Percentiles rank a stretch among this genome's conserved stretches.
Evolutionary conservation across 805 yeast species (phyloP).

Genomic region (Pichia nanzhaoensis): DNA sequence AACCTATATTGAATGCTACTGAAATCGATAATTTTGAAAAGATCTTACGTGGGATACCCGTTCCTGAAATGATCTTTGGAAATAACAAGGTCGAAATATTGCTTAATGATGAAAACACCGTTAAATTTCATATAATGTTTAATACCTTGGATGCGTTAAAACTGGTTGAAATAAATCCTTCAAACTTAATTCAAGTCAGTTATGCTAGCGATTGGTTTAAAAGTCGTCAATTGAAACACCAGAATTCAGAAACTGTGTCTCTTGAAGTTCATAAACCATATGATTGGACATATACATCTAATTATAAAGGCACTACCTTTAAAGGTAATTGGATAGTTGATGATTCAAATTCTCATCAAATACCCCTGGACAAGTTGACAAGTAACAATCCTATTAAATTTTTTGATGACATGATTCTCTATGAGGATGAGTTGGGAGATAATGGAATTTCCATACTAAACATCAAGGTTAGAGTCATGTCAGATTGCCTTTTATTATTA

Average conservation of each 20-base stretch:
- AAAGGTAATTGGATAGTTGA: constrained; percentile 19
- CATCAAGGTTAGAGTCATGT: constrained; percentile 86
- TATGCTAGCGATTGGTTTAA: constrained; percentile 81
- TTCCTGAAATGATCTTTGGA: constrained; percentile 98
- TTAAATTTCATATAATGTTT: constrained; percentile 43
- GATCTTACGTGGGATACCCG: constrained; percentile 57
- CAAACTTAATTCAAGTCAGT: constrained; percentile 57
- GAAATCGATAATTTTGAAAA: constrained; percentile 67
- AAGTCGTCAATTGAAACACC: constrained; percentile 31
- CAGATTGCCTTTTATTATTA: constrained; percentile 62
- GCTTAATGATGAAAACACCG: constrained; percentile 9
- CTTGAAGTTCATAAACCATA: constrained; percentile 70
- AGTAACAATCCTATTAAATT: constrained; percentile 78
- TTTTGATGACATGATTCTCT: constrained; percentile 81
- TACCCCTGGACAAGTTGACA: constrained; percentile 66
- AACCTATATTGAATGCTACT: constrained; percentile 66
- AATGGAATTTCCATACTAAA: constrained; percentile 81
- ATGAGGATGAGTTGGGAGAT: constrained; percentile 94
- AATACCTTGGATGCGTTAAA: constrained; percentile 73
- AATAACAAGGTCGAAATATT: constrained; percentile 52
- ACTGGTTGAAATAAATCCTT: constrained; percentile 42
- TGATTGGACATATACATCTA: constrained; percentile 94
- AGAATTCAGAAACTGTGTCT: constrained; percentile 22
- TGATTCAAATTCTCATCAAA: constrained; percentile 23
- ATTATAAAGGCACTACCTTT: constrained; percentile 57